These are phyloP conservation scores for Berberis thunbergii DNA, from an alignment of 164 flowering plant genomes.

Conservation along the genomic window DNA sequence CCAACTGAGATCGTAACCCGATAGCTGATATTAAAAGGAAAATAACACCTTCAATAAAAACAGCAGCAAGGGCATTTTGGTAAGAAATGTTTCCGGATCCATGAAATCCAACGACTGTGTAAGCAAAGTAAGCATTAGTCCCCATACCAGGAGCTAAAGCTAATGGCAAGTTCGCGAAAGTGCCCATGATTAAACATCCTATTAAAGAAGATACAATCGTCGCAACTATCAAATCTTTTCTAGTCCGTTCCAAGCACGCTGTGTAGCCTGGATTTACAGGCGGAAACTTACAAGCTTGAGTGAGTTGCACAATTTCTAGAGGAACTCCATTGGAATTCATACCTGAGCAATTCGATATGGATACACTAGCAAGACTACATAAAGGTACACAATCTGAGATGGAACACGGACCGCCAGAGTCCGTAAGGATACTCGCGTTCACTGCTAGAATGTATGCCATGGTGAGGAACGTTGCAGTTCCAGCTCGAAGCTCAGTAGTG, in stretches of 20 bases:
- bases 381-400: slow-evolving; percentile 62
- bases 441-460: slow-evolving; percentile 96
- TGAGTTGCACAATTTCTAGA: slow-evolving; percentile 38
- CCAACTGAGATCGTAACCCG: slow-evolving; percentile 67
- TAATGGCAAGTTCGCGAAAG: slow-evolving; percentile 71
- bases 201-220: slow-evolving; percentile 64
- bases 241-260: slow-evolving; percentile 40
- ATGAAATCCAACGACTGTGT: slow-evolving; percentile 86
- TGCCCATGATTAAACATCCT: slow-evolving; percentile 78
- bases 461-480: slow-evolving; percentile 87
- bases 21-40: slow-evolving; percentile 62
- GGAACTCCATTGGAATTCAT: slow-evolving; percentile 1
- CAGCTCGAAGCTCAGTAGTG: slow-evolving; percentile 94
- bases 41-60: slow-evolving; percentile 70
- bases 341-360: slow-evolving; percentile 31
- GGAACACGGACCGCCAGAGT: slow-evolving; percentile 82
- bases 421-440: slow-evolving; percentile 78
- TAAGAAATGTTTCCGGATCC: slow-evolving; percentile 70
- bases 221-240: slow-evolving; percentile 72
- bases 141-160: slow-evolving; percentile 95
- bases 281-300: slow-evolving; percentile 51
- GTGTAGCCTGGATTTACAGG: slow-evolving; percentile 80
- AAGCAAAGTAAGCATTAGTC: slow-evolving; percentile 81
- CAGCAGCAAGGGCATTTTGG: slow-evolving; percentile 54
- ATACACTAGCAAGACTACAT: slow-evolving; percentile 37